Conservation (phyloP, 345 rosid genomes). For the Citrus unshiu region DNA sequence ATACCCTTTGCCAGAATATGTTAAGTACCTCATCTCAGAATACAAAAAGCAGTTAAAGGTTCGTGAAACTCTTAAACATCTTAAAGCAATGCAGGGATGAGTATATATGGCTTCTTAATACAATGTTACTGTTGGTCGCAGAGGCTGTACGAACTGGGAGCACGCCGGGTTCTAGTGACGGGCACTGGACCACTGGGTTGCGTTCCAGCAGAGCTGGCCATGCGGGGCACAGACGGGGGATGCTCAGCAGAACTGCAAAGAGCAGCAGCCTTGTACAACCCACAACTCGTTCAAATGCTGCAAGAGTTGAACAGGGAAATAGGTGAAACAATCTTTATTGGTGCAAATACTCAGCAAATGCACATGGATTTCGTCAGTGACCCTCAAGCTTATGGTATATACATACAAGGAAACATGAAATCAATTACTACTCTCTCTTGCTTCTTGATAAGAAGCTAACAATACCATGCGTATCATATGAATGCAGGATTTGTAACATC, state of each 20-base stretch:
- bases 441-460: too few species aligned
- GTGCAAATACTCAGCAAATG: constrained; percentile 33
- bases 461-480: background rate
- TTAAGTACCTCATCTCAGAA: constrained; percentile 37
- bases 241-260: constrained; percentile 39
- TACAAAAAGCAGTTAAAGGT: constrained; percentile 37
- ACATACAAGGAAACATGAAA: too few species aligned
- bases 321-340: constrained; percentile 25
- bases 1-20: constrained; percentile 37
- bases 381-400: constrained; percentile 45
- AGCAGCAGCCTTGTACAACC: constrained; percentile 37
- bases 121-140: constrained; percentile 3
- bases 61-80: background rate
- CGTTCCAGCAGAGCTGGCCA: constrained; percentile 43
- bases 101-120: background rate
- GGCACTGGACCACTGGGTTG: constrained; percentile 53
- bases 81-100: background rate
- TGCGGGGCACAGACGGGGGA: constrained; percentile 25
- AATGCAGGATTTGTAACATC: constrained; percentile 63
- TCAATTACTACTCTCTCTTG: too few species aligned
- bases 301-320: constrained; percentile 17
- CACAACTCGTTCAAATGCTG: constrained; percentile 34
- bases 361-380: constrained; percentile 31
- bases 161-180: constrained; percentile 41
- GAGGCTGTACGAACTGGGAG: constrained; percentile 38